Conservation (phyloP, 2,329 filamentous ascomycete species). For the Purpureocillium takamizusanense region DNA sequence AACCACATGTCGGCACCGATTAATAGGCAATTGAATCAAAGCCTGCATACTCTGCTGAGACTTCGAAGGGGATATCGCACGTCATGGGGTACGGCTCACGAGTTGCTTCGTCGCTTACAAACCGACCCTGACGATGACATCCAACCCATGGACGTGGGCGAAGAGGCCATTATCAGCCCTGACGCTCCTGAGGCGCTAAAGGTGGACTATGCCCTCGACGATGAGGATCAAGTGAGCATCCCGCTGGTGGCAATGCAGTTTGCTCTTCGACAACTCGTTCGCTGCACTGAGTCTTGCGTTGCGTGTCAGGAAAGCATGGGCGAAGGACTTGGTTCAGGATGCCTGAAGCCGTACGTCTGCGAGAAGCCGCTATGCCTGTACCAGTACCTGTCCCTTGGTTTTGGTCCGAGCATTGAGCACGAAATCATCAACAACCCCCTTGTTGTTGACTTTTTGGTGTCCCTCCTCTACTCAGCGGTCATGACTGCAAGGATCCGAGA, state of each 20-base stretch:
- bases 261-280: conserved; percentile 64
- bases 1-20: conserved; percentile 1
- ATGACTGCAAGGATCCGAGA: conserved; percentile 27
- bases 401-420: conserved; percentile 78
- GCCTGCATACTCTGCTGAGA: not conserved
- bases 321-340: conserved; percentile 46
- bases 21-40: not conserved
- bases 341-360: conserved; percentile 74
- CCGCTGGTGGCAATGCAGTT: conserved; percentile 63
- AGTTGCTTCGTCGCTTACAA: not conserved
- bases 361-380: conserved; percentile 67
- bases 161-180: conserved; percentile 1
- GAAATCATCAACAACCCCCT: conserved; percentile 72
- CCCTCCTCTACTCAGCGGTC: conserved; percentile 64
- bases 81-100: conserved; percentile 3
- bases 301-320: conserved; percentile 67
- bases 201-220: conserved; percentile 19
- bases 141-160: not conserved
- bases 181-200: conserved; percentile 11
- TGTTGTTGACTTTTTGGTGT: conserved; percentile 77
- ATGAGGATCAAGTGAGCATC: conserved; percentile 33
- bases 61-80: not conserved
- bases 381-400: conserved; percentile 79
- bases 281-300: conserved; percentile 80
- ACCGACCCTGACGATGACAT: too few relatives aligned